These are phyloP conservation scores for Malus domestica DNA, from an alignment of 306 rosid genomes.

Conservation along the genomic window DNA sequence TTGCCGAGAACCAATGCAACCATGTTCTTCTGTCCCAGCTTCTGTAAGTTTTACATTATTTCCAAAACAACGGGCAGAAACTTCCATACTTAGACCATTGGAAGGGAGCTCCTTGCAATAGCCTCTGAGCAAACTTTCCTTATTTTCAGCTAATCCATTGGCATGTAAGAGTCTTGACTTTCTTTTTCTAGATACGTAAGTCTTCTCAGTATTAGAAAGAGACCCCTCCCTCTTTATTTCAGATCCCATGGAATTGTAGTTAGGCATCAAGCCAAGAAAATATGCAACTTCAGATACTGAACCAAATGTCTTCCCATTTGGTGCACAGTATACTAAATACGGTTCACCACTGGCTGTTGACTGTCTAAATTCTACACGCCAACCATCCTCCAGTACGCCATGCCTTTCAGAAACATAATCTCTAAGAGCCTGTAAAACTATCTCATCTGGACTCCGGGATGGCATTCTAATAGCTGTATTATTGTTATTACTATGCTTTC, in stretches of 20 bases:
- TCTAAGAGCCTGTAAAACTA: conserved; percentile 82
- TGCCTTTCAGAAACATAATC: conserved; percentile 75
- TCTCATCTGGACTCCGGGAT: conserved; percentile 48
- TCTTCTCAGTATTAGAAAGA: conserved; percentile 36
- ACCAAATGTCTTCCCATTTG: conserved; percentile 89
- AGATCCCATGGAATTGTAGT: conserved; percentile 44
- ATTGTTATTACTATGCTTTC: conserved; percentile 48
- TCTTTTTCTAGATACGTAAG: conserved; percentile 56
- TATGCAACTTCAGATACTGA: conserved; percentile 92
- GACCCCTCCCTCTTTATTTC: conserved; percentile 56
- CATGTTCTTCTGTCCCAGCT: conserved; percentile 36
- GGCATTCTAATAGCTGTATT: conserved; percentile 44
- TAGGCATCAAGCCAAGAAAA: conserved; percentile 71
- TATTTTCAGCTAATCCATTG: conserved; percentile 68
- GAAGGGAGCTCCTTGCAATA: conserved; percentile 39
- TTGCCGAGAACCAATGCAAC: conserved; percentile 28
- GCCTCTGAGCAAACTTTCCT: conserved; percentile 34
- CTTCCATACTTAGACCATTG: conserved; percentile 34
- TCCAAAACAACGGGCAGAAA: conserved; percentile 29
- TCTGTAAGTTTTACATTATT: conserved; percentile 33
- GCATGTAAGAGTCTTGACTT: conserved; percentile 38
- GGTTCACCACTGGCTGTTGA: conserved; percentile 54
- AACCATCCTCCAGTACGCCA: conserved; percentile 91
- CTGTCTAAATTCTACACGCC: conserved; percentile 86
- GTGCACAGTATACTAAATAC: conserved; percentile 89